Base-by-base conservation (phyloP, 441 rosid genomes). In the Brassica hybrid region DNA sequence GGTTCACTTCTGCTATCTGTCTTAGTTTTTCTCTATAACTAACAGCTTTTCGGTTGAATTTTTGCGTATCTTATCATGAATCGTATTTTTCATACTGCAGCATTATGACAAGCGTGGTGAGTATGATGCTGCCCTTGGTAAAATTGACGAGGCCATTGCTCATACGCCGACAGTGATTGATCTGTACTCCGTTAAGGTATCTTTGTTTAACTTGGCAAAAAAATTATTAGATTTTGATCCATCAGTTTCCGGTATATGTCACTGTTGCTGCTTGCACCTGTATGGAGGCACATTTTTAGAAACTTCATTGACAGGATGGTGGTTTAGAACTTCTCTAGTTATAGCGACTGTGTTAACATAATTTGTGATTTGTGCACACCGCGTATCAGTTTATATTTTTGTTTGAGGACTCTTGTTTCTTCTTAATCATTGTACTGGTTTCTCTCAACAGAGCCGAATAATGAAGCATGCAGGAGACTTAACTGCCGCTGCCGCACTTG, bases 101-200 rank as follows among this genome's bases (percentile, higher is more conserved):
- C 99, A 96, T 85, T 94, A 93, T 83, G 99, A 96, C 83, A 93
- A 94, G 82, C 86, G 95, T 73, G 90, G 97, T 76, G 95, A 85
- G 62, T 87, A 89, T 88, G 94, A 87, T 54, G 76, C 81, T 83
- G 98, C 98, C 75, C 86, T 94, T 75, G 72, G 84, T 63, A 96
- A 91, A 87, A 94, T 96, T 80, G 88, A 94, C 10, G 97, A 93
- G 86, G 98, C 98, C 78, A 90, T 96, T 74, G 83, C 82, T 75
- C 99, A 94, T 81, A 96, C 99, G 30, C 99, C 98, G 52, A 96
- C 99, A 25, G 98, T 96, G 67, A 94, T 96, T 86, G 98, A 96
- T 86, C 84, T 94, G 76, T 96, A 96, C 72, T 93, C 90, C 0
- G 94, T 86, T 79, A 96, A 96, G 99, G 99, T 94, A 83, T 83